A percentile compares a stretch with the other conserved stretches of the same genome.
These are phyloP conservation scores for Blastocystis sp. DNA, from an alignment of 352 stramenopile species.

Conservation along the genomic window DNA sequence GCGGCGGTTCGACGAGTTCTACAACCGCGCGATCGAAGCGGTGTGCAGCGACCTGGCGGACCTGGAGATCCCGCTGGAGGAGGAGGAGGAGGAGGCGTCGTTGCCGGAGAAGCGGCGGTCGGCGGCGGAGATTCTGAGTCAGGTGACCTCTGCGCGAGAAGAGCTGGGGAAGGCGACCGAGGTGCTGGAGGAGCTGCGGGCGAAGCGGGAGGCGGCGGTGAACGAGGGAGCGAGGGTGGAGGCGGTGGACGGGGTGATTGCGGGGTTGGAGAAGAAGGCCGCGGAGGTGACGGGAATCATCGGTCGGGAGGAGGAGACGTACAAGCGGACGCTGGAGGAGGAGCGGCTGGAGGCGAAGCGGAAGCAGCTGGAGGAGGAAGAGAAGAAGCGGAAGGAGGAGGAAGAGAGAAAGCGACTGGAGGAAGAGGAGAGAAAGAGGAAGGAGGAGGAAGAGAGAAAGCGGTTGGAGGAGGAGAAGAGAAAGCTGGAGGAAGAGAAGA, in stretches of 20 bases:
- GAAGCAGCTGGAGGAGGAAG: background rate
- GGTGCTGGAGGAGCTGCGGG: background rate
- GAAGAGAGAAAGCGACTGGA: background rate
- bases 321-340: background rate
- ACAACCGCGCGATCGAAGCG: background rate
- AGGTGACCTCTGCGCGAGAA: background rate
- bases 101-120: background rate
- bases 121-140: background rate
- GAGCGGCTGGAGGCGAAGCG: background rate
- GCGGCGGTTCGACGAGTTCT: background rate
- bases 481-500: background rate
- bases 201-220: background rate
- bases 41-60: conserved; percentile 25
- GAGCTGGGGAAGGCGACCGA: background rate
- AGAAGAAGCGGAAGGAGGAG: background rate
- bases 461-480: conserved; percentile 7
- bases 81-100: background rate
- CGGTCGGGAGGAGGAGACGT: background rate
- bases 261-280: conserved; percentile 5
- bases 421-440: background rate
- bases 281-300: background rate
- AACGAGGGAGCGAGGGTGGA: background rate
- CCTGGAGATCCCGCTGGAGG: background rate
- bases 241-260: background rate
- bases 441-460: background rate